A percentile compares a stretch with the other conserved stretches of the same genome.
phyloP scores from a whole-genome alignment of 2,329 filamentous ascomycete genomes.

The Fusarium clavum region DNA sequence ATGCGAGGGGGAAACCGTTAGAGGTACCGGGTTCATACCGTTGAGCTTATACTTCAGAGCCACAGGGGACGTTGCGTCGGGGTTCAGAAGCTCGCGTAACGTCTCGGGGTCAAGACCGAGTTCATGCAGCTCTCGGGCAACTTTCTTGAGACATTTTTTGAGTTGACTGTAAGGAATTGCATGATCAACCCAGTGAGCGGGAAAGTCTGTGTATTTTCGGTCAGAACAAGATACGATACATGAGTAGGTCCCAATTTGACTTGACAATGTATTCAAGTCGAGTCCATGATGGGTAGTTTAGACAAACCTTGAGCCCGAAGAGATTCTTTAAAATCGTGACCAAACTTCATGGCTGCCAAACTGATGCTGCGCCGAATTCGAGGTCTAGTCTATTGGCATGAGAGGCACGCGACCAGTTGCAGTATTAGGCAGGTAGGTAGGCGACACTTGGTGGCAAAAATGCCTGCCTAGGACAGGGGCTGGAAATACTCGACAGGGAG shows the following conservation, averaged over 20 bases:
- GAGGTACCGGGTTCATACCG: slow-evolving; percentile 49
- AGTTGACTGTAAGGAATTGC: slow-evolving; percentile 87
- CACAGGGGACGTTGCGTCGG: slow-evolving; percentile 59
- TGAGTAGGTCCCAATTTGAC: background rate
- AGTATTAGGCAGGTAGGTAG: slow-evolving; percentile 12
- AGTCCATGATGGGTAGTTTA: background rate
- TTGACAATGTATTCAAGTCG: background rate
- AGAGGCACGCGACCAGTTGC: slow-evolving; percentile 41
- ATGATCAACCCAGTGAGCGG: slow-evolving; percentile 75
- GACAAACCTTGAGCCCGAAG: slow-evolving; percentile 69
- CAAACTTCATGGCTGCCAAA: slow-evolving; percentile 80
- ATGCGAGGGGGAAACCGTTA: slow-evolving; percentile 19
- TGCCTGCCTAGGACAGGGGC: background rate
- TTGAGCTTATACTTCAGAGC: slow-evolving; percentile 67
- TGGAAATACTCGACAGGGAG: background rate
- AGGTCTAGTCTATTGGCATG: slow-evolving; percentile 25
- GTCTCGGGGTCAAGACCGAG: slow-evolving; percentile 80
- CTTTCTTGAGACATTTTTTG: slow-evolving; percentile 89
- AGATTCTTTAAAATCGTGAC: slow-evolving; percentile 77
- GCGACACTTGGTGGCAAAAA: slow-evolving; percentile 14
- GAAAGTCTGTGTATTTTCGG: slow-evolving; percentile 66
- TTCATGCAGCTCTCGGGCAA: slow-evolving; percentile 75
- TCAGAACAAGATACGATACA: slow-evolving; percentile 6
- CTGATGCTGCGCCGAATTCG: slow-evolving; percentile 13
- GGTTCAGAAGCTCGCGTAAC: slow-evolving; percentile 71